Base-by-base conservation (phyloP, 148 eudicot genomes). In the Heliosperma pusillum region DNA sequence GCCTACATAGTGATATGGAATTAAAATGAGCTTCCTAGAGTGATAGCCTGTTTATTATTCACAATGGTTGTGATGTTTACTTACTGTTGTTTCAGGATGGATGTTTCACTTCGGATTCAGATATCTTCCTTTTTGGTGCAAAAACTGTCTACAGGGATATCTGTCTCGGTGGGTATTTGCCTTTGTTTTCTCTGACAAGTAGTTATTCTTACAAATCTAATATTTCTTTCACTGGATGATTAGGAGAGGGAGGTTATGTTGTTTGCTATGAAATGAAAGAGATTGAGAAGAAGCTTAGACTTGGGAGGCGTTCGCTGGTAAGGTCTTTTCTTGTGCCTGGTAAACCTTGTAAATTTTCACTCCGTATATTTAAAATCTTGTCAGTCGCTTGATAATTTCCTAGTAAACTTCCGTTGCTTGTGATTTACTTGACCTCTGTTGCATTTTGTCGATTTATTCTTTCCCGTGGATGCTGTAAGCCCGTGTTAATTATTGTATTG, bases 61-160 rank as follows among this genome's bases (percentile, higher is more conserved):
- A 22, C 69, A 55, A 52, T 25, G 45, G 65, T 36, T 10, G 42
- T 67, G 62, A 74, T 71, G 76, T 60, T 58, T 72, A 57, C 74
- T 45, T 60, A 29, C 56, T 50, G 21, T 72, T 40, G 17, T 75
- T 52, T 71, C 88, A 94, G 98, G 98, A 94, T 85, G 98, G 97
- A 74, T 94, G 98, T 82, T 94, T 94, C 86, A 84, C 89, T 70
- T 88, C 97, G 53, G 98, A 94, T 81, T 94, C 98, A 47, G 98
- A 94, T 85, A 79, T 86, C 77, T 94, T 94, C 79, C 86, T 94
- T 77, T 94, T 94, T 85, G 98, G 98, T 81, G 98, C 97, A n/a
- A 94, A 90, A 83, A 94, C 93, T 75, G 98, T 94, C 69, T 94
- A 94, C 76, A 85, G 96, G 89, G 98, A 94, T 74, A 94, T 94